Evolutionary conservation across 2,329 filamentous ascomycete species (phyloP).

Genomic region (Aureobasidium subglaciale): DNA sequence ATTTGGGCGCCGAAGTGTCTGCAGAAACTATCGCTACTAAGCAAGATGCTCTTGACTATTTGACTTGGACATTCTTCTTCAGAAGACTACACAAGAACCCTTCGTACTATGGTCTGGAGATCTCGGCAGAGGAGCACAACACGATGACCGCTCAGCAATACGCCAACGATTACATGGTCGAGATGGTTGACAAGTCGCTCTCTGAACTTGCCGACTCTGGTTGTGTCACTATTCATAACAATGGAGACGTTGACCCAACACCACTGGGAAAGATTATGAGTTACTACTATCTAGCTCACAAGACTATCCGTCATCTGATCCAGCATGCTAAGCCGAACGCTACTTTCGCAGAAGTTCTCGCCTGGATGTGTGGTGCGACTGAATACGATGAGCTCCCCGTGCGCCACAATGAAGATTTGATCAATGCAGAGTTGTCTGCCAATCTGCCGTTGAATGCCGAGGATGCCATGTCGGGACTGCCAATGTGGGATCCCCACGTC

Average conservation of each 20-base stretch:
- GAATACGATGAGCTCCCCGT: conserved; percentile 98
- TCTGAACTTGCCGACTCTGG: conserved; percentile 73
- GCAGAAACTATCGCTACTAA: conserved; percentile 89
- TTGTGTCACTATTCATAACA: conserved; percentile 75
- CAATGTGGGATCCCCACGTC: conserved; percentile 98
- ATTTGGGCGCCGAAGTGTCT: conserved; percentile 89
- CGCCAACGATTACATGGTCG: conserved; percentile 91
- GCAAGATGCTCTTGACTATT: conserved; percentile 92
- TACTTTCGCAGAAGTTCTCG: conserved; percentile 72
- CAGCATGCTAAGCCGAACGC: conserved; percentile 67
- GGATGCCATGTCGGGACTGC: conserved; percentile 52
- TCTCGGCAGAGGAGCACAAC: conserved; percentile 87
- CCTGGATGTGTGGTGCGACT: conserved; percentile 87
- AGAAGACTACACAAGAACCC: conserved; percentile 94
- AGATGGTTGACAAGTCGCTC: conserved; percentile 82
- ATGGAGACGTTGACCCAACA: conserved; percentile 83
- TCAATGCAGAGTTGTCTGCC: conserved; percentile 82
- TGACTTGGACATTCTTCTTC: conserved; percentile 99
- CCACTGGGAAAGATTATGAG: conserved; percentile 97
- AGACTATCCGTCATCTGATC: conserved; percentile 81
- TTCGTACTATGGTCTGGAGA: conserved; percentile 93
- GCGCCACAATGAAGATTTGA: conserved; percentile 94
- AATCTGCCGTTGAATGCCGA: conserved; percentile 66
- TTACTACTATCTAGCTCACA: conserved; percentile 94
- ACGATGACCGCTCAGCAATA: conserved; percentile 75